Evolutionary conservation across 176 grass and related monocot species (phyloP), one percentile per base, ranked within the genome.

Genomic region (Eremochloa ophiuroides): DNA sequence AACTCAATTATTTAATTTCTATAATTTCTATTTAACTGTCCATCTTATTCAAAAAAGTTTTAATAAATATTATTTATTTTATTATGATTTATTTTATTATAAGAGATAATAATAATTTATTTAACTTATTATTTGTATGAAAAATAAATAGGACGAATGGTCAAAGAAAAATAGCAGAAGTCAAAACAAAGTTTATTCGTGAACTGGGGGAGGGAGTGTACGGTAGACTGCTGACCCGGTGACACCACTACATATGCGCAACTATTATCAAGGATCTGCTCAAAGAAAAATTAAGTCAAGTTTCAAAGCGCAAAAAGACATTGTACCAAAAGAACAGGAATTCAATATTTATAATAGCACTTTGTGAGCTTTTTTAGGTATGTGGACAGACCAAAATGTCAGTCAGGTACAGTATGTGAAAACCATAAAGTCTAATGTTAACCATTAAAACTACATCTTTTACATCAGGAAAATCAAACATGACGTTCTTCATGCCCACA

Each of bases 241-340:
- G n/a, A n/a, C n/a, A n/a, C 88, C 51, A 91, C 78, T 77, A 85
- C 82, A 87, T 98, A 98, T 85, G 90, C 95, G 51, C 81, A 98
- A 79, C 62, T 88, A 79, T 93, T 93, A 72, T 89, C 78, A 66
- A 98, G 77, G 69, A 98, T 98, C 92, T 98, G 88, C 68, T 82
- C 6, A 42, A 27, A 91, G 10, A 85, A 86, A 84, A 82, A 4
- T 67, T 64, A 85, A 37, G 10, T 82, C 56, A 75, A 41, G 22
- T 14, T 60, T 20, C 26, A 34, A 35, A 80, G 20, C 37, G 43
- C 42, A 66, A 51, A 51, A 66, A 39, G 53, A 10, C 15, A 10
- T 63, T 37, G 66, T 69, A 74, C 50, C 69, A 47, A 68, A 55
- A 69, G 22, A 85, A 33, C 9, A 64, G 40, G 6, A 62, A 80